phyloP scores from a whole-genome alignment of 139 green algal genomes.

The Volvox reticuliferus region DNA sequence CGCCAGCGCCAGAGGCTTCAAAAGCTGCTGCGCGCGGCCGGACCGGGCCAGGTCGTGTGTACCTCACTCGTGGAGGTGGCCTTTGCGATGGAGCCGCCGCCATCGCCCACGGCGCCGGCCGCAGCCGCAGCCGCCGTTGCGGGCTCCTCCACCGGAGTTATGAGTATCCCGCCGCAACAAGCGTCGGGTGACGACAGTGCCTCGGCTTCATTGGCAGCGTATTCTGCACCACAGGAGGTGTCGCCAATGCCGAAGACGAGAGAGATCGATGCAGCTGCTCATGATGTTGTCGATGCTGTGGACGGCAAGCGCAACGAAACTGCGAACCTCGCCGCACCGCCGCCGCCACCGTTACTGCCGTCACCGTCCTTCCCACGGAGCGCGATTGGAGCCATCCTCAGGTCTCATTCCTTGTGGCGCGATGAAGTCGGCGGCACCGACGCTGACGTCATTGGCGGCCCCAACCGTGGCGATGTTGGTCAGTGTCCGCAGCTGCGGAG shows the following conservation, averaged over 20 bases:
- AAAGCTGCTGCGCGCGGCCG: neutral
- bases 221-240: neutral
- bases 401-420: constrained; percentile 5
- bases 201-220: neutral
- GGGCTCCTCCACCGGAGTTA: too few species aligned
- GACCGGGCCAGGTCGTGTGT: constrained; percentile 4
- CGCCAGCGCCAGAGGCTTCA: constrained; percentile 9
- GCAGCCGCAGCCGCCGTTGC: neutral
- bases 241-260: neutral
- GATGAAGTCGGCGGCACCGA: neutral
- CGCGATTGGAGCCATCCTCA: neutral
- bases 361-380: neutral
- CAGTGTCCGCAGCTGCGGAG: neutral
- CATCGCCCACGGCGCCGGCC: neutral
- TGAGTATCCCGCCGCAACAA: too few species aligned
- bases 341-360: neutral
- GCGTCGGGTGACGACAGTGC: too few species aligned
- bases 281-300: neutral
- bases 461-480: neutral
- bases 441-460: neutral
- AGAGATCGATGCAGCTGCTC: neutral
- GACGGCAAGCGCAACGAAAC: neutral
- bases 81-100: neutral
- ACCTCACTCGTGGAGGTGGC: constrained; percentile 12
- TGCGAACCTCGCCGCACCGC: neutral